Evolutionary conservation across 306 rosid genomes (phyloP).

Genomic region (Fragaria iinumae): DNA sequence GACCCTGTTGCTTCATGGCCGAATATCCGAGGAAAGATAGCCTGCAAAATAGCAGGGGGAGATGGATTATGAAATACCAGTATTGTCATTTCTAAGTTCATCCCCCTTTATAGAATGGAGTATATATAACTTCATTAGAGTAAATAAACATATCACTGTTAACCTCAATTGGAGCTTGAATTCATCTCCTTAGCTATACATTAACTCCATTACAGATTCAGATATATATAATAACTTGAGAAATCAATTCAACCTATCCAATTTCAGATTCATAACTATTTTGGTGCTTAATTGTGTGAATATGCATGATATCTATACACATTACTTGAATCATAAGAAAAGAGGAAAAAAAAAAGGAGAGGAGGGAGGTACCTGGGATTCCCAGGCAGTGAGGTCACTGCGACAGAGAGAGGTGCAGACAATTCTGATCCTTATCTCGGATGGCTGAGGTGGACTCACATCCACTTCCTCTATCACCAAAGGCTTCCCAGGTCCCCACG

Average conservation of each 20-base stretch:
- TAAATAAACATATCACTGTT: neutral
- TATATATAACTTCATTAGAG: no score
- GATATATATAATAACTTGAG: neutral
- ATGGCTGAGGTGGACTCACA: slow-evolving; percentile 71
- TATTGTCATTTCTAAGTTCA: neutral
- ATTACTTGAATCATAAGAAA: neutral
- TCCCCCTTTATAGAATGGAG: neutral
- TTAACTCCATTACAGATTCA: neutral
- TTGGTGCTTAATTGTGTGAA: neutral
- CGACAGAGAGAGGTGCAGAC: slow-evolving; percentile 94
- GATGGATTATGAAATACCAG: neutral
- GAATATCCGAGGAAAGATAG: slow-evolving; percentile 91
- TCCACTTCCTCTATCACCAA: slow-evolving; percentile 77
- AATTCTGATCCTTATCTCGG: slow-evolving; percentile 78
- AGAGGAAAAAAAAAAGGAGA: neutral
- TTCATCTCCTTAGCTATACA: neutral
- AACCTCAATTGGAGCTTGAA: neutral
- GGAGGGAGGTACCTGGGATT: slow-evolving; percentile 54
- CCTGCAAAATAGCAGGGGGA: slow-evolving; percentile 43
- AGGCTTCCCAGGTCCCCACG: slow-evolving; percentile 84
- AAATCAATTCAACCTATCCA: neutral
- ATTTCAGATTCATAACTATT: neutral
- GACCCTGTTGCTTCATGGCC: slow-evolving; percentile 99
- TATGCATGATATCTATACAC: neutral
- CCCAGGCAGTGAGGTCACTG: slow-evolving; percentile 88